Percentiles rank a stretch among this genome's conserved stretches.
phyloP scores from a whole-genome alignment of 805 yeast species.

The Suhomyces prunicola region DNA sequence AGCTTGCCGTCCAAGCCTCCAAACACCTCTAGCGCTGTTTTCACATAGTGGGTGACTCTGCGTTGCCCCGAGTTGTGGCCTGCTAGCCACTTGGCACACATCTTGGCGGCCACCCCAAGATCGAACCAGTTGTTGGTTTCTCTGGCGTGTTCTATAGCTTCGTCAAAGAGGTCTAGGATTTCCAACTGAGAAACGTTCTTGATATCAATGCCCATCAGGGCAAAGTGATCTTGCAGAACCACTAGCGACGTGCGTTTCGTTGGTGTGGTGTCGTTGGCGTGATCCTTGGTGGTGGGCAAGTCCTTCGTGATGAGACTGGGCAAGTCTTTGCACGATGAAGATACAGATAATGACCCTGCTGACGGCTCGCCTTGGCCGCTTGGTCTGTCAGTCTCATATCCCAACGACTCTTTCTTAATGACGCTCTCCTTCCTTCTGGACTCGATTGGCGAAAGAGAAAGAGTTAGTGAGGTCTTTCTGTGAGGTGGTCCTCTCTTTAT shows the following conservation, averaged over 20 bases:
- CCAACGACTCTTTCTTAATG: not conserved
- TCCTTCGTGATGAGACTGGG: not conserved
- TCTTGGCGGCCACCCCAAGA: conserved; percentile 37
- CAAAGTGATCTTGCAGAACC: not conserved
- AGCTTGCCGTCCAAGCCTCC: conserved; percentile 24
- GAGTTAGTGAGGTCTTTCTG: not conserved
- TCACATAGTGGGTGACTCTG: conserved; percentile 35
- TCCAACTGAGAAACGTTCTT: conserved; percentile 26
- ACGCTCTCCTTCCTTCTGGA: not conserved
- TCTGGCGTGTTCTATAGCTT: conserved; percentile 40
- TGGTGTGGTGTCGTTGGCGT: not conserved
- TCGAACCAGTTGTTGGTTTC: conserved; percentile 31
- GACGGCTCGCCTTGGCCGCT: not conserved
- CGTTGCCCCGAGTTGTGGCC: conserved; percentile 19
- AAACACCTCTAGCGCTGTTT: conserved; percentile 34
- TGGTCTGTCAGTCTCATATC: not conserved
- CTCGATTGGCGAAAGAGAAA: not conserved
- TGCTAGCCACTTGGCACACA: conserved; percentile 42
- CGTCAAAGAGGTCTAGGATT: conserved; percentile 43
- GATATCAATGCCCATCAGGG: conserved; percentile 11
- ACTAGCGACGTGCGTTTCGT: not conserved
- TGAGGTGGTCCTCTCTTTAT: not conserved
- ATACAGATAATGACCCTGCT: not conserved
- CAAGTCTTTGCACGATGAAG: not conserved
- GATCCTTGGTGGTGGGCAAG: not conserved